phyloP scores from a whole-genome alignment of 768 basidiomycete species.

The Nidularia pulvinata region DNA sequence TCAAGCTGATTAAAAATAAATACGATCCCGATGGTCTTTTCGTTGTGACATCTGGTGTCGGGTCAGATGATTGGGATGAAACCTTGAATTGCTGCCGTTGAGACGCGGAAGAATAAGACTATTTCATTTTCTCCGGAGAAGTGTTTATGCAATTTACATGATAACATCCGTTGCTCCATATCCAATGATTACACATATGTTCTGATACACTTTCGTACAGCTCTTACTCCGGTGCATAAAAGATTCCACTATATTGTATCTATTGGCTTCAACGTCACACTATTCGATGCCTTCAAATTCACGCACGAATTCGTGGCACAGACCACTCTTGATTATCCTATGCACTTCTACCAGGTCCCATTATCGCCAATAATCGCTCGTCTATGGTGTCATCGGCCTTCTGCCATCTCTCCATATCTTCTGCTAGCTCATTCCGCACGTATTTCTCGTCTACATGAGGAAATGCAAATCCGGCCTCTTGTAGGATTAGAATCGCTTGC shows the following conservation, averaged over 20 bases:
- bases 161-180: too few relatives aligned
- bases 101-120: not conserved
- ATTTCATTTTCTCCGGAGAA: too few relatives aligned
- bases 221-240: too few relatives aligned
- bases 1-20: slow-evolving; percentile 38
- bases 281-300: too few relatives aligned
- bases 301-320: too few relatives aligned
- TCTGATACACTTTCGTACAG: too few relatives aligned
- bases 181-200: too few relatives aligned
- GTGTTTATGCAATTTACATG: too few relatives aligned
- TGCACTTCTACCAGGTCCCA: too few relatives aligned
- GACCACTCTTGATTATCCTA: too few relatives aligned
- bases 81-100: slow-evolving; percentile 17
- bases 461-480: slow-evolving; percentile 5
- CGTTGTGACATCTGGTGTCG: slow-evolving; percentile 43
- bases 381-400: slow-evolving; percentile 6
- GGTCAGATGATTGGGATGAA: slow-evolving; percentile 48
- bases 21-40: slow-evolving; percentile 47
- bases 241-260: too few relatives aligned
- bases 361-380: slow-evolving; percentile 2
- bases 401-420: slow-evolving; percentile 7
- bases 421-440: slow-evolving; percentile 4
- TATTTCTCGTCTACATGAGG: slow-evolving; percentile 2
- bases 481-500: slow-evolving; percentile 4
- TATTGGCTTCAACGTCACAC: too few relatives aligned